Evolutionary conservation across 148 eudicot species (phyloP).

Genomic region (Hydrangea macrophylla): DNA sequence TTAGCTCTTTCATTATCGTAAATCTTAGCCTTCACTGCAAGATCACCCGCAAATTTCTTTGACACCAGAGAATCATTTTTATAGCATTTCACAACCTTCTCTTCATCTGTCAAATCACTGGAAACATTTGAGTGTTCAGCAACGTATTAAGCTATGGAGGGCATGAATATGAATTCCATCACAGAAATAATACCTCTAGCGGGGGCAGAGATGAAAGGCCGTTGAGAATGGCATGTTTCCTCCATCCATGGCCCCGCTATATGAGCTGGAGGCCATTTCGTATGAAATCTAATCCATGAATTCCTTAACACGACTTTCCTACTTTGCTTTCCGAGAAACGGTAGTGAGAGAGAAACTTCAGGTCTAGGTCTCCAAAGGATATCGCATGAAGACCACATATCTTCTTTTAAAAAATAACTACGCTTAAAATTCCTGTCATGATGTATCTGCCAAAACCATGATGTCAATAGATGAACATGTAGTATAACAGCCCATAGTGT

Average conservation of each 20-base stretch:
- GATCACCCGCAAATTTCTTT: slow-evolving; percentile 36
- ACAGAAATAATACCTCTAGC: slow-evolving; percentile 52
- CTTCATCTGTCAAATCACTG: slow-evolving; percentile 79
- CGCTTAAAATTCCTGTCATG: slow-evolving; percentile 30
- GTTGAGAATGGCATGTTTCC: slow-evolving; percentile 28
- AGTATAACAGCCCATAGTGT: not conserved
- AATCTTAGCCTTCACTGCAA: slow-evolving; percentile 28
- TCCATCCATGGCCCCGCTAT: slow-evolving; percentile 31
- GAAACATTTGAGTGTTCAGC: slow-evolving; percentile 86
- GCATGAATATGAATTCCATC: slow-evolving; percentile 10
- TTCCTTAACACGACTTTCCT: slow-evolving; percentile 29
- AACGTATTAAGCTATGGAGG: slow-evolving; percentile 27
- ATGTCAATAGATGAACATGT: slow-evolving; percentile 2
- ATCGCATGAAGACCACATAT: slow-evolving; percentile 48
- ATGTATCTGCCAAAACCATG: slow-evolving; percentile 33
- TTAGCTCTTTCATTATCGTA: slow-evolving; percentile 18
- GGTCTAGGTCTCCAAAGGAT: slow-evolving; percentile 37
- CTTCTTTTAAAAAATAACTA: slow-evolving; percentile 40
- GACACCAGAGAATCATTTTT: slow-evolving; percentile 35
- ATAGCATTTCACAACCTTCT: slow-evolving; percentile 33
- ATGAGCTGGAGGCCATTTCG: slow-evolving; percentile 31
- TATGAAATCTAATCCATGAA: slow-evolving; percentile 26
- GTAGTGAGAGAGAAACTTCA: slow-evolving; percentile 31
- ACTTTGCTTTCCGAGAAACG: slow-evolving; percentile 32
- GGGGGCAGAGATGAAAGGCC: slow-evolving; percentile 30